Base-by-base conservation (phyloP, 352 stramenopile species). In the Phytophthora sojae region DNA sequence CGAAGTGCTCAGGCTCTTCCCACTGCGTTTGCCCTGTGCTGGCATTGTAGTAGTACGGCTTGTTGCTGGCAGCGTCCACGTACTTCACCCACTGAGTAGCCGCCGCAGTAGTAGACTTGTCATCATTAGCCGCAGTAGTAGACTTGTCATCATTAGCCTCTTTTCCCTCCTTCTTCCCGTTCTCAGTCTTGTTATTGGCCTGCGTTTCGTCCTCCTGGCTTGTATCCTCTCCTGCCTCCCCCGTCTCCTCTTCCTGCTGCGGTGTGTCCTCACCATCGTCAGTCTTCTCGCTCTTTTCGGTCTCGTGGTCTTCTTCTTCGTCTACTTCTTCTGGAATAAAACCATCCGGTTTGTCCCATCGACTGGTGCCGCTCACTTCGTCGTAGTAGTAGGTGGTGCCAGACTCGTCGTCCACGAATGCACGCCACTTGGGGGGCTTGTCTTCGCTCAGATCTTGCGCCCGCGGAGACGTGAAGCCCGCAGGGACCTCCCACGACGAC, bases 301-400 rank as follows among this genome's bases (percentile, higher is more conserved):
- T 8, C 9, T 32, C 8, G 29, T 6, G 29, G 8, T 52, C 54
- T 4, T 32, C 7, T 39, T 6, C n/a, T 63, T 51, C 0, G 75
- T 59, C 52, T 2, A 63, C 42, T 1, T 74, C 25, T 11, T 71
- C 55, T 5, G 60, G 23, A 4, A 76, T 50, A 51, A 86, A 86
- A 0, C 72, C 79, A 19, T 93, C 76, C 4, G 89, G 89, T 25
- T 89, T 70, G 0, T 94, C 81, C 89, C 89, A 96, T 57, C 90
- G 82, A 57, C 88, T 96, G 32, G 80, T 71, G 15, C 82, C 82
- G 35, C 82, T 95, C 4, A 69, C 75, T 69, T 91, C 73, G 66
- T 96, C 87, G 79, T 91, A 86, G 53, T 90, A 96, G 50, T 96
- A 96, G 9, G 65, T 58, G 37, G 76, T 80, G 11, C 79, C 81